Evolutionary conservation across 1,284 basidiomycete species (phyloP).

Genomic region (Heliocybe sulcata): DNA sequence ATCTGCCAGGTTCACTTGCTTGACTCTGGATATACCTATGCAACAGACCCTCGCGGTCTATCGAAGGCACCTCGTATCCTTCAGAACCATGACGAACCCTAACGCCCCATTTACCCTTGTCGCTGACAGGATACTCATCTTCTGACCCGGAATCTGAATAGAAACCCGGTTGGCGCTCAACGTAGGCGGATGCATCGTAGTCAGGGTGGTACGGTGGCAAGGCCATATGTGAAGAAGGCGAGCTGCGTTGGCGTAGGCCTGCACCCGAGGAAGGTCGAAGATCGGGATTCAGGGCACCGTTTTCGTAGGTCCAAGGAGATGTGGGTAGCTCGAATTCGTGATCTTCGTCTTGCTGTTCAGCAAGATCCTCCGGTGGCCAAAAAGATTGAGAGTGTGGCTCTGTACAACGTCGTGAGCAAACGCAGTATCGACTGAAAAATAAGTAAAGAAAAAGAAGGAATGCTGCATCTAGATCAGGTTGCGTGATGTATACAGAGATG

Average conservation of each 20-base stretch:
- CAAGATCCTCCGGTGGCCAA: constrained; percentile 59
- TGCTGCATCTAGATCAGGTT: neutral
- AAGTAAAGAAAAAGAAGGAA: neutral
- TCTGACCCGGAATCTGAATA: constrained; percentile 17
- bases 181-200: constrained; percentile 34
- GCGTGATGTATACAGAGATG: neutral
- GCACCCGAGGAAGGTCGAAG: constrained; percentile 55
- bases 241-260: constrained; percentile 22
- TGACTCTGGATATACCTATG: constrained; percentile 44
- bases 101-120: constrained; percentile 19
- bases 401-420: neutral
- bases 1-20: constrained; percentile 46
- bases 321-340: constrained; percentile 40
- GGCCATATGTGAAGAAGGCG: constrained; percentile 24
- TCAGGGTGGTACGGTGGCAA: constrained; percentile 72
- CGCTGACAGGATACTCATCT: constrained; percentile 27
- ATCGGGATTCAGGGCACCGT: constrained; percentile 64
- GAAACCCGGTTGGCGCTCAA: constrained; percentile 14
- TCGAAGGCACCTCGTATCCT: constrained; percentile 63
- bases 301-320: constrained; percentile 83
- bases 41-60: constrained; percentile 56
- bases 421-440: neutral
- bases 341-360: constrained; percentile 24
- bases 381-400: neutral
- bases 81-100: constrained; percentile 66